These are phyloP conservation scores for Rhinocladiella mackenziei DNA, from an alignment of 2,329 filamentous ascomycete genomes.

Conservation along the genomic window DNA sequence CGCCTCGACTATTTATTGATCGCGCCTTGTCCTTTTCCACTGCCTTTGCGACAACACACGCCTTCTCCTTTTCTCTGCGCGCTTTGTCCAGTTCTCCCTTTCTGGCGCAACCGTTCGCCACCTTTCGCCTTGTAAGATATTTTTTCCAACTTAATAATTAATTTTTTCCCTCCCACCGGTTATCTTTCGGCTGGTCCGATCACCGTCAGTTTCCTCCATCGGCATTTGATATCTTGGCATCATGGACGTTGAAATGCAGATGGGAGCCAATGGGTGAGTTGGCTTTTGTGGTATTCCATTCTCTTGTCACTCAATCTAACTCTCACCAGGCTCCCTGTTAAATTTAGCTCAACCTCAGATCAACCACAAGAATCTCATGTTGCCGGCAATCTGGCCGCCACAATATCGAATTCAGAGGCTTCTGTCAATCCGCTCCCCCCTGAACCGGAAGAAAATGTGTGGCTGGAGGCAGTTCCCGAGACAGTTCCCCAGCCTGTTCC, in stretches of 20 bases:
- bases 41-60: slow-evolving; percentile 3
- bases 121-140: slow-evolving; percentile 19
- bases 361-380: slow-evolving; percentile 23
- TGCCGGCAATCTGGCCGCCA: slow-evolving; percentile 24
- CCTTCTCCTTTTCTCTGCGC: slow-evolving; percentile 4
- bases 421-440: slow-evolving; percentile 9
- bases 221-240: slow-evolving; percentile 13
- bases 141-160: slow-evolving; percentile 21
- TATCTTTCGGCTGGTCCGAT: slow-evolving; percentile 25
- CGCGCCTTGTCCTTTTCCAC: background rate
- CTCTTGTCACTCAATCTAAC: slow-evolving; percentile 10
- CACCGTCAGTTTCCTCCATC: slow-evolving; percentile 5
- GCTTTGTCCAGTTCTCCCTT: slow-evolving; percentile 14
- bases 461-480: slow-evolving; percentile 8
- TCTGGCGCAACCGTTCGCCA: slow-evolving; percentile 10
- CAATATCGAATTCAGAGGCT: slow-evolving; percentile 28
- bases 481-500: slow-evolving; percentile 6
- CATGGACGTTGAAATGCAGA: slow-evolving; percentile 30
- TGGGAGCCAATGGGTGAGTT: slow-evolving; percentile 29
- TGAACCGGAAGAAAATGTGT: slow-evolving; percentile 8
- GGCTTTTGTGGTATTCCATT: slow-evolving; percentile 1
- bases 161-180: slow-evolving; percentile 3
- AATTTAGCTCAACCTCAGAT: slow-evolving; percentile 27
- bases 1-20: slow-evolving; percentile 15
- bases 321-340: slow-evolving; percentile 24